Evolutionary conservation across 1,284 basidiomycete genomes (phyloP), one percentile per base, ranked within the genome.

Genomic region (Stereum hirsutum): DNA sequence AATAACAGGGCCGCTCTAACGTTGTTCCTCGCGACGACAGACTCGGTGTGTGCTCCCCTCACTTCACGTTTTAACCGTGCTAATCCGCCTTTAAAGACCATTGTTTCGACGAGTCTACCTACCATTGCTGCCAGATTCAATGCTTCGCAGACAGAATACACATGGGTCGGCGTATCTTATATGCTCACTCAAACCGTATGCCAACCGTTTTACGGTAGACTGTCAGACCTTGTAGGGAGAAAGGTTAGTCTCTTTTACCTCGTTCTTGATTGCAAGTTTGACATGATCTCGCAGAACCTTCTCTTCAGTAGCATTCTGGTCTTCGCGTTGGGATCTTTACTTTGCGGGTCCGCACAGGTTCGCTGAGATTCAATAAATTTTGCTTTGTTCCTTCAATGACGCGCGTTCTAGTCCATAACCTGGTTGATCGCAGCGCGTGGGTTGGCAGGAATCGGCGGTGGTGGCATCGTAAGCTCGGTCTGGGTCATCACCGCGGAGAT

Each of bases 401-500:
- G 25, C 49, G 47, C 45, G 40, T 45, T 47, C 33, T 54, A 89
- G 82, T 73, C 60, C 47, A 80, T 84, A 45, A 59, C 65, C 46
- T 81, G 69, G 65, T 64, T 81, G 37, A 73, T 81, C 43, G 52
- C 70, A 17, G 70, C 69, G 39, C 68, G 78, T 28, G 78, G 69
- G 28, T 43, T 81, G 36, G 80, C 83, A 49, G 85, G 85, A 33
- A 65, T 84, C 46, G 86, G 86, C 19, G 87, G 79, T 15, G 86
- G 87, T 37, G 86, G 86, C 8, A 88, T 89, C 48, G 86, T 89
- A 35, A 78, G 75, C 51, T 71, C 81, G 35, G 85, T 89, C 34
- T 89, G 86, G 86, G 75, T 85, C 20, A 81, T 89, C 48, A 87
- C 83, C 40, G 74, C 83, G 51, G 85, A 88, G 57, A 78, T 89